Percentiles rank a stretch among this genome's conserved stretches.
phyloP scores from a whole-genome alignment of 2,329 filamentous ascomycete genomes.

The Cercospora sojina region DNA sequence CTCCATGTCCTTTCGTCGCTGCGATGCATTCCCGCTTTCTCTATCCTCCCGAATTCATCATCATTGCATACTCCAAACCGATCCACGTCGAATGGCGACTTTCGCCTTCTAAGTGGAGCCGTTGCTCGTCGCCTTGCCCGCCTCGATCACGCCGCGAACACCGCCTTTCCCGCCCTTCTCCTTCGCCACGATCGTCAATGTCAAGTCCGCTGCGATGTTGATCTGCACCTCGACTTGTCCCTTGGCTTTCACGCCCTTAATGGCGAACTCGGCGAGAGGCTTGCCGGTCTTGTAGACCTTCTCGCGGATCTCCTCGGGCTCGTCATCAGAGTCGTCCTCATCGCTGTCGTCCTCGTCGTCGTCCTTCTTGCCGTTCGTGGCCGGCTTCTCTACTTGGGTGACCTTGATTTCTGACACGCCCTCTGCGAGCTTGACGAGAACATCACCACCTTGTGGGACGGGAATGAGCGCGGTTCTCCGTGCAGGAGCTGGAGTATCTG shows the following conservation, averaged over 20 bases:
- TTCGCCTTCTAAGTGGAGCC: slow-evolving; percentile 17
- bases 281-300: slow-evolving; percentile 88
- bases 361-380: slow-evolving; percentile 55
- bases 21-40: not conserved
- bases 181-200: slow-evolving; percentile 74
- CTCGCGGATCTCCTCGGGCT: slow-evolving; percentile 82
- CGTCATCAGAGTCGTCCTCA: slow-evolving; percentile 64
- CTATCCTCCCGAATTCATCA: slow-evolving; percentile 1
- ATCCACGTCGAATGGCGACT: slow-evolving; percentile 1
- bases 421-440: slow-evolving; percentile 85
- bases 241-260: slow-evolving; percentile 82
- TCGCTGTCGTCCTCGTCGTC: slow-evolving; percentile 63
- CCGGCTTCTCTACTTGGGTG: slow-evolving; percentile 75
- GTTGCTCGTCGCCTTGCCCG: slow-evolving; percentile 28
- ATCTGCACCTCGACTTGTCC: slow-evolving; percentile 92
- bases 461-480: slow-evolving; percentile 78
- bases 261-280: slow-evolving; percentile 77
- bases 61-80: slow-evolving; percentile 5
- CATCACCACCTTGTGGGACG: slow-evolving; percentile 77
- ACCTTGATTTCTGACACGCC: slow-evolving; percentile 89
- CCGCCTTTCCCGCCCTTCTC: slow-evolving; percentile 87
- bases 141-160: slow-evolving; percentile 62
- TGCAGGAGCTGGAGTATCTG: slow-evolving; percentile 86
- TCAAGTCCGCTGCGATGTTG: slow-evolving; percentile 77
- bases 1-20: not conserved